Percentiles rank a stretch among this genome's conserved stretches.
Evolutionary conservation across 169 alveolate genomes (phyloP).

Genomic region (Babesia ovis): DNA sequence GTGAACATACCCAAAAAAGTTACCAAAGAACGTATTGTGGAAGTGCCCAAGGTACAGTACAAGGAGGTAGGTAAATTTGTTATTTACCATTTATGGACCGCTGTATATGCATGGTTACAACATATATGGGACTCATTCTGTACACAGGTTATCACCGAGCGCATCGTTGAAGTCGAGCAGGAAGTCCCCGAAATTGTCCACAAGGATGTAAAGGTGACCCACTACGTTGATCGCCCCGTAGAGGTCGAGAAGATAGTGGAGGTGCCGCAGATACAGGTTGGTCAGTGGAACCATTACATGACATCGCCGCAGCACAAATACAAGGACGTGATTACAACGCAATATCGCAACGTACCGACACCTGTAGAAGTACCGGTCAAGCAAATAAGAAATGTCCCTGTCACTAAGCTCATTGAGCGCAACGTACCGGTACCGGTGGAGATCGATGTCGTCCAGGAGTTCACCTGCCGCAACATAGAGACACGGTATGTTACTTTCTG

Average conservation of each 20-base stretch:
- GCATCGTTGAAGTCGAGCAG: conserved; percentile 65
- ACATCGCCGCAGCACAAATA: conserved; percentile 77
- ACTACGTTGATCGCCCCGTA: conserved; percentile 75
- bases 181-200: conserved; percentile 76
- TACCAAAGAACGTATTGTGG: conserved; percentile 86
- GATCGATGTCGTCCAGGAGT: conserved; percentile 88
- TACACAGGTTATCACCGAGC: conserved; percentile 61
- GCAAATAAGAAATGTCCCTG: conserved; percentile 88
- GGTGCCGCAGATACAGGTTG: conserved; percentile 86
- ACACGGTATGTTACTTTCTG: conserved; percentile 48
- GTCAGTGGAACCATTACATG: neutral
- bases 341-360: conserved; percentile 90
- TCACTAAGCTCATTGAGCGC: conserved; percentile 85
- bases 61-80: no score
- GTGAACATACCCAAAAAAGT: conserved; percentile 87
- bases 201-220: conserved; percentile 74
- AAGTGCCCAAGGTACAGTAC: conserved; percentile 86
- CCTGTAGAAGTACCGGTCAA: conserved; percentile 92
- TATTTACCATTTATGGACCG: neutral
- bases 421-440: conserved; percentile 91
- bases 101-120: neutral
- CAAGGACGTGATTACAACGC: conserved; percentile 86
- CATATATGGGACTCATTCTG: neutral
- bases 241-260: conserved; percentile 89
- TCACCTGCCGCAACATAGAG: conserved; percentile 86